phyloP scores from a whole-genome alignment of 2,329 filamentous ascomycete genomes.

The Cytospora piceicola region DNA sequence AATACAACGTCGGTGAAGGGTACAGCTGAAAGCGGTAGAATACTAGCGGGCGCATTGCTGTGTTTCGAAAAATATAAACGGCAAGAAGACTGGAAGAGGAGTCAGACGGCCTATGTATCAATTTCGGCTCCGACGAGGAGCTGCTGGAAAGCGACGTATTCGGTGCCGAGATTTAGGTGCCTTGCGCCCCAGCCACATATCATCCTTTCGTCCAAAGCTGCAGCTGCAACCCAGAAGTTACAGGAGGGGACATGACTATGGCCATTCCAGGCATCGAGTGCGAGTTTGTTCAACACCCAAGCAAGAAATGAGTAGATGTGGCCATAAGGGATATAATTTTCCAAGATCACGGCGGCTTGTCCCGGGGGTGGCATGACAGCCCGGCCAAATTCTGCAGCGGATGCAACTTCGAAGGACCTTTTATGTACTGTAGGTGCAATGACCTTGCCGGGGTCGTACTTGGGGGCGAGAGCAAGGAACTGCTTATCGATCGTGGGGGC shows the following conservation, averaged over 20 bases:
- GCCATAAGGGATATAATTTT: neutral
- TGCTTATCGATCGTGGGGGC: neutral
- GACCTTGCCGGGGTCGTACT: neutral
- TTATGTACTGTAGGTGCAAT: neutral
- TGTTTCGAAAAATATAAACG: neutral
- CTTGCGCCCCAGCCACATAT: neutral
- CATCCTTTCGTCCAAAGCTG: neutral
- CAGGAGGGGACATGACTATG: neutral
- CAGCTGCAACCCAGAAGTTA: neutral
- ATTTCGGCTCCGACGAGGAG: neutral
- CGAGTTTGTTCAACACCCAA: neutral
- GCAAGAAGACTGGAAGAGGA: neutral
- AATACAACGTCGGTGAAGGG: constrained; percentile 1
- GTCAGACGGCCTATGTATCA: neutral
- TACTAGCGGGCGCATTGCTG: neutral
- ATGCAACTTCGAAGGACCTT: neutral
- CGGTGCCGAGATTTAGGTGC: neutral
- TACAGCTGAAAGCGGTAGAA: neutral
- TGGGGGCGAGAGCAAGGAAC: neutral
- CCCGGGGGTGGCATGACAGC: neutral
- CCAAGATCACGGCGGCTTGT: neutral
- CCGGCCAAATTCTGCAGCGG: neutral
- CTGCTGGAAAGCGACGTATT: neutral
- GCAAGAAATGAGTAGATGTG: neutral
- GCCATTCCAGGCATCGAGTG: neutral